phyloP scores from a whole-genome alignment of 2,329 filamentous ascomycete genomes.

The Venturia nashicola region DNA sequence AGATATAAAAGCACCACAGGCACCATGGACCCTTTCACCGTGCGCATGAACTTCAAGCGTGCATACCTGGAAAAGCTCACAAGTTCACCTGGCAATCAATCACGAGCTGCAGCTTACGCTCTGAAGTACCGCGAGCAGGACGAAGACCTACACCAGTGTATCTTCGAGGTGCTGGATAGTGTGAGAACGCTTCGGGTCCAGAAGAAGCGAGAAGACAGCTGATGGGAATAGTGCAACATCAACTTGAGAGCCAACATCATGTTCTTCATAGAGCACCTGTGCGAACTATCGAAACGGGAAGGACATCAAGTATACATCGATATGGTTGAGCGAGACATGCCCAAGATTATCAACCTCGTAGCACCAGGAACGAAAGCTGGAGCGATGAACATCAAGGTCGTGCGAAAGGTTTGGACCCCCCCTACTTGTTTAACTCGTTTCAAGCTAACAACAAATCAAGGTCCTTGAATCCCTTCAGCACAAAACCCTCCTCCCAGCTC shows the following conservation, averaged over 20 bases:
- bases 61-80: conserved; percentile 75
- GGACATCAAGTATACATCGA: conserved; percentile 70
- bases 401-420: conserved; percentile 52
- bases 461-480: conserved; percentile 4
- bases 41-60: conserved; percentile 90
- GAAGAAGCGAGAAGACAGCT: neutral
- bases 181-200: conserved; percentile 32
- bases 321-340: conserved; percentile 91
- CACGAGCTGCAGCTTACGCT: conserved; percentile 90
- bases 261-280: conserved; percentile 95
- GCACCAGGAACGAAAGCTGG: conserved; percentile 77
- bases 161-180: conserved; percentile 84
- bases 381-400: conserved; percentile 87
- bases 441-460: neutral
- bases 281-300: conserved; percentile 70
- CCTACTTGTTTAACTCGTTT: neutral
- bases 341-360: conserved; percentile 83
- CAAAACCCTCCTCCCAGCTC: neutral
- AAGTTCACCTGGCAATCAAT: conserved; percentile 75
- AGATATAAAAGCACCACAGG: neutral
- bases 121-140: conserved; percentile 89
- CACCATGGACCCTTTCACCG: conserved; percentile 80
- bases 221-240: conserved; percentile 63
- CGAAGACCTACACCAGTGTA: conserved; percentile 94
- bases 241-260: conserved; percentile 97